Evolutionary conservation across 1,284 basidiomycete species (phyloP).

Genomic region (Ceratobasidium sp.): DNA sequence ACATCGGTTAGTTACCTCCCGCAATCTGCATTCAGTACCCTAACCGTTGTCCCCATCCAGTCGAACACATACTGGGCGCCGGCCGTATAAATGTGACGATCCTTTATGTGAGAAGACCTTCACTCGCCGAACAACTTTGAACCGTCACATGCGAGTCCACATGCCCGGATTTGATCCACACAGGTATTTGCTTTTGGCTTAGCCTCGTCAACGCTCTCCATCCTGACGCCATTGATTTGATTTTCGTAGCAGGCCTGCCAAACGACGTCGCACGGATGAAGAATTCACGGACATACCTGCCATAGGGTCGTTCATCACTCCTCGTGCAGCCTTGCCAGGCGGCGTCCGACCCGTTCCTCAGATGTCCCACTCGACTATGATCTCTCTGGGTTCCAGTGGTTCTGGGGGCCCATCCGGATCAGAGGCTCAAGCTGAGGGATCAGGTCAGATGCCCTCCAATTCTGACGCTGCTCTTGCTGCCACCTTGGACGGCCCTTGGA

Average conservation of each 20-base stretch:
- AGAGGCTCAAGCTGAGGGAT: constrained; percentile 8
- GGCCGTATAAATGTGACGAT: constrained; percentile 83
- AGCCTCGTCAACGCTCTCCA: neutral
- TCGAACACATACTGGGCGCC: constrained; percentile 67
- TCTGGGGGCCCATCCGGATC: neutral
- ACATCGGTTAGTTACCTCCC: constrained; percentile 63
- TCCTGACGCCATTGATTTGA: neutral
- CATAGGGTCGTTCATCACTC: constrained; percentile 31
- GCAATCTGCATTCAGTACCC: neutral
- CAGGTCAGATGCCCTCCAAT: neutral
- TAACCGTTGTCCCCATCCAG: constrained; percentile 15
- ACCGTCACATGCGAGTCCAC: constrained; percentile 83
- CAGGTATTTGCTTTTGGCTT: constrained; percentile 63
- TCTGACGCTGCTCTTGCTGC: neutral
- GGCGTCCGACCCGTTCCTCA: constrained; percentile 30
- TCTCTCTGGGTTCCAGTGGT: constrained; percentile 22
- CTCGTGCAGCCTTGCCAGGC: constrained; percentile 24
- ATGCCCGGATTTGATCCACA: constrained; percentile 85
- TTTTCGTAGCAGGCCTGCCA: constrained; percentile 18
- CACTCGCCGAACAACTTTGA: constrained; percentile 80
- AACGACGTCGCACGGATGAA: constrained; percentile 33
- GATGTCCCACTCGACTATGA: constrained; percentile 34
- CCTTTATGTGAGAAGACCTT: constrained; percentile 84
- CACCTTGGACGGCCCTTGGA: neutral
- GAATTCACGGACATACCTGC: constrained; percentile 24